phyloP scores from a whole-genome alignment of 140 eudicot species.

The Cichorium intybus region DNA sequence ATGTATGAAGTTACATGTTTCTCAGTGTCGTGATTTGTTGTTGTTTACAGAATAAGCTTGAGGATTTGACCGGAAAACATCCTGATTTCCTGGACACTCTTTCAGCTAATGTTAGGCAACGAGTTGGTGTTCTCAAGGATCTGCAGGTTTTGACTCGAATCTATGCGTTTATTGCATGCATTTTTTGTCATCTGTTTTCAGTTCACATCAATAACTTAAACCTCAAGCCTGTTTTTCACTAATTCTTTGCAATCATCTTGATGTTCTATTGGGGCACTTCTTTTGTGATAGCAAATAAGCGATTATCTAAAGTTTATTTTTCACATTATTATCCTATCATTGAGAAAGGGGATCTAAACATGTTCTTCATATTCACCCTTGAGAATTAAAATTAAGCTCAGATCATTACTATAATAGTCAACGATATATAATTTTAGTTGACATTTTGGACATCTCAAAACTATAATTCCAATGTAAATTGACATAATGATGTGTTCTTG shows the following conservation, averaged over 20 bases:
- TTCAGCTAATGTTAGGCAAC: constrained; percentile 40
- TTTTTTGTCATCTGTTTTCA: constrained; percentile 17
- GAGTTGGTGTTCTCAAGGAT: constrained; percentile 52
- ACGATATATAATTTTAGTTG: too few relatives aligned
- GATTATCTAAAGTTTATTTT: too few relatives aligned
- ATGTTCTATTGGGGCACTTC: not conserved
- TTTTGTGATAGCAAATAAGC: not conserved
- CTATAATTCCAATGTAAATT: not conserved
- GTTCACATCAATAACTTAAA: not conserved
- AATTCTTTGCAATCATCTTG: not conserved
- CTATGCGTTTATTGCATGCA: not conserved
- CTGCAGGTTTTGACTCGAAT: constrained; percentile 42
- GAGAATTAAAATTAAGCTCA: too few relatives aligned
- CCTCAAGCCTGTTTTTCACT: not conserved
- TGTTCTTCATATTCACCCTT: too few relatives aligned
- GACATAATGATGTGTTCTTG: not conserved
- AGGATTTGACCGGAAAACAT: constrained; percentile 43
- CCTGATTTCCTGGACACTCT: constrained; percentile 48
- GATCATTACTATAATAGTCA: too few relatives aligned
- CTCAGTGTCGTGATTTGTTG: constrained; percentile 6
- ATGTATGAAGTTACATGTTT: not conserved
- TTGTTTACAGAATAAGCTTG: constrained; percentile 46
- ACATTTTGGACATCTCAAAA: too few relatives aligned
- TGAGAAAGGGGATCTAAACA: too few relatives aligned
- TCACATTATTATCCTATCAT: too few relatives aligned